Evolutionary conservation across 768 basidiomycete genomes (phyloP).

Genomic region (Mycena vitilis): DNA sequence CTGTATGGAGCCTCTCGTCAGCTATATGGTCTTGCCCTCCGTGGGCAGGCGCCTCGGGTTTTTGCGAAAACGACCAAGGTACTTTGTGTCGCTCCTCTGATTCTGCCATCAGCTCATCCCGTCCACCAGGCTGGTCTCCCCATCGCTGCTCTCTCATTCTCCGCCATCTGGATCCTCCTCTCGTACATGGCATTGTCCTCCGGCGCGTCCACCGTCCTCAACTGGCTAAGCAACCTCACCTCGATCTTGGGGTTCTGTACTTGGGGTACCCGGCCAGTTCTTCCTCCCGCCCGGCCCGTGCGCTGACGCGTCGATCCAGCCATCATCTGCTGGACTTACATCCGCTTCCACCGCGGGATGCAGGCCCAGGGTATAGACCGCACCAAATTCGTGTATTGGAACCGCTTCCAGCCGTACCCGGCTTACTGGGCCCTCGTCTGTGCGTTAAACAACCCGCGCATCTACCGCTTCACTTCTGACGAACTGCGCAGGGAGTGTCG

Average conservation of each 20-base stretch:
- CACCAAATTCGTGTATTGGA: slow-evolving; percentile 61
- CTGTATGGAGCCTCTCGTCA: slow-evolving; percentile 57
- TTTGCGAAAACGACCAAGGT: slow-evolving; percentile 39
- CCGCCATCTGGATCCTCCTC: slow-evolving; percentile 40
- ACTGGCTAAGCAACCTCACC: slow-evolving; percentile 64
- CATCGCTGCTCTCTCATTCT: slow-evolving; percentile 23
- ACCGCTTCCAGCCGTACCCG: slow-evolving; percentile 60
- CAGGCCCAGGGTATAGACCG: slow-evolving; percentile 64
- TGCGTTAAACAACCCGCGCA: neutral
- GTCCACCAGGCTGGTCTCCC: slow-evolving; percentile 18
- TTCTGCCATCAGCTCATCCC: neutral
- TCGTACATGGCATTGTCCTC: slow-evolving; percentile 59
- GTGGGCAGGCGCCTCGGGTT: slow-evolving; percentile 50
- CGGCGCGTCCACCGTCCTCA: slow-evolving; percentile 54
- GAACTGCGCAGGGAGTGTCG: slow-evolving; percentile 19
- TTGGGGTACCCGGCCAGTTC: slow-evolving; percentile 46
- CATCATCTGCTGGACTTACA: slow-evolving; percentile 31
- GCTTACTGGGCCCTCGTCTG: slow-evolving; percentile 54
- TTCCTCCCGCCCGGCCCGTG: no score
- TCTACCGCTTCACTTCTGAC: neutral
- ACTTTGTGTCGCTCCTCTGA: neutral
- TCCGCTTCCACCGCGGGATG: slow-evolving; percentile 43
- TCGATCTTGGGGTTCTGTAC: slow-evolving; percentile 62
- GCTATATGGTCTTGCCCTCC: slow-evolving; percentile 52
- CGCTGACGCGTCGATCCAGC: slow-evolving; percentile 6